Conservation (phyloP, 2,329 filamentous ascomycete genomes). For the Aureobasidium lini region DNA sequence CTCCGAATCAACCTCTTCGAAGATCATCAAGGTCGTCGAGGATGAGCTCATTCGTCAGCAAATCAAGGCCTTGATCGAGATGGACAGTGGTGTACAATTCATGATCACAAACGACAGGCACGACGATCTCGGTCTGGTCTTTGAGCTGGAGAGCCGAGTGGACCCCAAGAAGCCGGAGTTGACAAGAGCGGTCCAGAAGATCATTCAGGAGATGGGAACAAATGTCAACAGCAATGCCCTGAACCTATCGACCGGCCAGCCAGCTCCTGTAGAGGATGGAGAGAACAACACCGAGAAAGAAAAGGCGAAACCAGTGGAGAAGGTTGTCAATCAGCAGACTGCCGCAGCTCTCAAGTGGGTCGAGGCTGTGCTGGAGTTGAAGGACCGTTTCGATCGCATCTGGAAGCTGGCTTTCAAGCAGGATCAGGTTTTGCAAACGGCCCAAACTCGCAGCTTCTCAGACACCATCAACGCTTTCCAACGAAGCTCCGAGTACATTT, state of each 20-base stretch:
- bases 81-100: slow-evolving; percentile 77
- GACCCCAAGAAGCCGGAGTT: slow-evolving; percentile 66
- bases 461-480: slow-evolving; percentile 87
- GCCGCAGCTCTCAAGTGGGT: slow-evolving; percentile 90
- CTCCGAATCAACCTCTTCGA: slow-evolving; percentile 61
- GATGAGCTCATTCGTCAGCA: slow-evolving; percentile 70
- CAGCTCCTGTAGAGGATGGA: slow-evolving; percentile 47
- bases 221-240: slow-evolving; percentile 68
- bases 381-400: slow-evolving; percentile 81
- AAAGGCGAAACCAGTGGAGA: slow-evolving; percentile 40
- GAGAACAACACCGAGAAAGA: slow-evolving; percentile 41
- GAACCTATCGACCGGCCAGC: slow-evolving; percentile 46
- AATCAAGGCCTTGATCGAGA: slow-evolving; percentile 70
- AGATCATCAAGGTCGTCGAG: slow-evolving; percentile 72
- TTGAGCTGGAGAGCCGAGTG: slow-evolving; percentile 68
- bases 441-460: slow-evolving; percentile 77
- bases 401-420: slow-evolving; percentile 64
- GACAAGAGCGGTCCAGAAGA: slow-evolving; percentile 61
- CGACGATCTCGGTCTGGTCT: slow-evolving; percentile 73
- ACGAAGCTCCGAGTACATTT: slow-evolving; percentile 84
- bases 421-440: slow-evolving; percentile 71
- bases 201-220: slow-evolving; percentile 70
- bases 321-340: slow-evolving; percentile 65
- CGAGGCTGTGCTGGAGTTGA: slow-evolving; percentile 76
- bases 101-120: slow-evolving; percentile 89